phyloP scores from a whole-genome alignment of 805 yeast species.

The Saccharomycopsis fermentans region DNA sequence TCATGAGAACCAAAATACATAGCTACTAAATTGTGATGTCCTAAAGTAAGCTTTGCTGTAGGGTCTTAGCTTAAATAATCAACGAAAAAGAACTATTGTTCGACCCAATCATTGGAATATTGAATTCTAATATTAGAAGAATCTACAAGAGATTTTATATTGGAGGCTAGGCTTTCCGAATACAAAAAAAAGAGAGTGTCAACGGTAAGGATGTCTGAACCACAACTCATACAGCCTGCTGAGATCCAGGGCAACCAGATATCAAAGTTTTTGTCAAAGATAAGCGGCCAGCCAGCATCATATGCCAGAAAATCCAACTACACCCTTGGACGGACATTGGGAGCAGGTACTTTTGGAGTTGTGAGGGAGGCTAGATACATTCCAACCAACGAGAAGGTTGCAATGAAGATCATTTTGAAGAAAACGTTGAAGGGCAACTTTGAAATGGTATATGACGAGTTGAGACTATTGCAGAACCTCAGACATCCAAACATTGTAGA shows the following conservation, averaged over 20 bases:
- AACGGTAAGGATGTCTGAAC: slow-evolving; percentile 4
- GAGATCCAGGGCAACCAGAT: slow-evolving; percentile 27
- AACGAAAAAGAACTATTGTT: too few relatives aligned
- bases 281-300: slow-evolving; percentile 65
- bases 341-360: slow-evolving; percentile 93
- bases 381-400: slow-evolving; percentile 59
- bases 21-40: too few relatives aligned
- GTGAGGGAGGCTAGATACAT: slow-evolving; percentile 63
- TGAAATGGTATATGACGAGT: slow-evolving; percentile 68
- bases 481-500: slow-evolving; percentile 83
- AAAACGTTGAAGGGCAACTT: slow-evolving; percentile 69
- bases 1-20: too few relatives aligned
- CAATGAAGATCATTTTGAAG: slow-evolving; percentile 80
- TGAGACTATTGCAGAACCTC: slow-evolving; percentile 54
- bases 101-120: too few relatives aligned
- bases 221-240: slow-evolving; percentile 10
- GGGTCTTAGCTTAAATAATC: too few relatives aligned
- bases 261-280: slow-evolving; percentile 36
- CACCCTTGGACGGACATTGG: slow-evolving; percentile 72
- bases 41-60: too few relatives aligned
- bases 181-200: not conserved
- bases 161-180: not conserved
- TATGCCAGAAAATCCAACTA: slow-evolving; percentile 59
- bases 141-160: not conserved
- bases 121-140: too few relatives aligned